Conservation (phyloP, 73 alveolate species). For the Tetrahymena thermophila region DNA sequence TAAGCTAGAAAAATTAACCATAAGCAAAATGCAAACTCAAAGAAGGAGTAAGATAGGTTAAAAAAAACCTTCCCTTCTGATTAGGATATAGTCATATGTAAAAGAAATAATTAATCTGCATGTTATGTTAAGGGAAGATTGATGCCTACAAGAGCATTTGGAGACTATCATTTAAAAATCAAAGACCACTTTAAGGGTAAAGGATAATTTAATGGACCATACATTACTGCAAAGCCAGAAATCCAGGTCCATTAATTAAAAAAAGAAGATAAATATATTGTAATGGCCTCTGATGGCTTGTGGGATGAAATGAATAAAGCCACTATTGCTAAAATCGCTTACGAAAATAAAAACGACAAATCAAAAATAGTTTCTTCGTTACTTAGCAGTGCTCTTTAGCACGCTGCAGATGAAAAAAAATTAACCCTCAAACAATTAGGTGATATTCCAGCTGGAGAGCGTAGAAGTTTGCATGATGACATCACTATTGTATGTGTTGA, state of each 20-base stretch:
- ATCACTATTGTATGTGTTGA: constrained; percentile 69
- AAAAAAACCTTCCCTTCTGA: constrained; percentile 62
- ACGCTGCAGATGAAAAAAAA: constrained; percentile 49
- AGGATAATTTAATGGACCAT: constrained; percentile 71
- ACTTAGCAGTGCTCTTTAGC: constrained; percentile 51
- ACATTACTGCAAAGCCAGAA: constrained; percentile 71
- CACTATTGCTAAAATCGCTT: constrained; percentile 41
- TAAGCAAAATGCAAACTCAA: constrained; percentile 68
- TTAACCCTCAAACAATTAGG: constrained; percentile 44
- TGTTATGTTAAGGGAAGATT: constrained; percentile 94
- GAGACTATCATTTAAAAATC: constrained; percentile 85
- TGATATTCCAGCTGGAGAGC: constrained; percentile 65
- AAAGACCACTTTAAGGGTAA: constrained; percentile 63
- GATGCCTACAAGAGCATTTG: constrained; percentile 92
- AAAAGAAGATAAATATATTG: constrained; percentile 66
- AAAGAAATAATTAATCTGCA: constrained; percentile 44
- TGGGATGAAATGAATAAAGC: constrained; percentile 86
- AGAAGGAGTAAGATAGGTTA: constrained; percentile 75
- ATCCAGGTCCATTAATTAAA: constrained; percentile 53
- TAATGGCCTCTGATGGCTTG: constrained; percentile 86
- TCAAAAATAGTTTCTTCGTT: constrained; percentile 47
- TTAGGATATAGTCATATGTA: constrained; percentile 76
- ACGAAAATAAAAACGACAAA: constrained; percentile 16
- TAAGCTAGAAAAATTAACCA: constrained; percentile 35
- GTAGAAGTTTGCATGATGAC: constrained; percentile 83